Evolutionary conservation across 2,329 filamentous ascomycete genomes (phyloP).

Genomic region (Aciculosporium take): DNA sequence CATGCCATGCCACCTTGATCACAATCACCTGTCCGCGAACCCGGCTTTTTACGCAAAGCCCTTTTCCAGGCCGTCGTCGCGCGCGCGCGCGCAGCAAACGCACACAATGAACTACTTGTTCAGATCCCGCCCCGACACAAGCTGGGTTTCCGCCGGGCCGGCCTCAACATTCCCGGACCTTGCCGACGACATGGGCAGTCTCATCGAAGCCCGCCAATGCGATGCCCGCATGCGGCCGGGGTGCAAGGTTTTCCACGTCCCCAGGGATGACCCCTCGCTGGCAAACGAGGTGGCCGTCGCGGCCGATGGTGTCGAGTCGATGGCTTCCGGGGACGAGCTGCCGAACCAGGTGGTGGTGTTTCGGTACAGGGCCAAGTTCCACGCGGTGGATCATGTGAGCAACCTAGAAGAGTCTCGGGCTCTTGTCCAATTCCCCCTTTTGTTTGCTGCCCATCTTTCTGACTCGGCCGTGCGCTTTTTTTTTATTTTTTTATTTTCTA

Average conservation of each 20-base stretch:
- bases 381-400: slow-evolving; percentile 54
- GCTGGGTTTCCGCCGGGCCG: slow-evolving; percentile 42
- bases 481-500: no score
- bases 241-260: slow-evolving; percentile 46
- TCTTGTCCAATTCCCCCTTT: no score
- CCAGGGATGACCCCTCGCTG: slow-evolving; percentile 24
- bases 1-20: no score
- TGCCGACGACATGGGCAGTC: slow-evolving; percentile 21
- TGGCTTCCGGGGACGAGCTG: slow-evolving; percentile 16
- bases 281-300: slow-evolving; percentile 17
- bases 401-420: no score
- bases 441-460: not conserved
- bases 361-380: slow-evolving; percentile 46
- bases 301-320: slow-evolving; percentile 9
- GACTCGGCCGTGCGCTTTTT: no score
- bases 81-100: no score
- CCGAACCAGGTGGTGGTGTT: slow-evolving; percentile 53
- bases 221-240: slow-evolving; percentile 24
- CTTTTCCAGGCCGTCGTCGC: not conserved
- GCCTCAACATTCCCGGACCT: slow-evolving; percentile 42
- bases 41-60: not conserved
- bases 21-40: not conserved
- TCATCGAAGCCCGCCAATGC: slow-evolving; percentile 25
- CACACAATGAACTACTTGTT: slow-evolving; percentile 14
- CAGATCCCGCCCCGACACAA: slow-evolving; percentile 7